Percentiles rank a stretch among this genome's conserved stretches.
phyloP scores from a whole-genome alignment of 441 rosid species.

The Populus hybrid region DNA sequence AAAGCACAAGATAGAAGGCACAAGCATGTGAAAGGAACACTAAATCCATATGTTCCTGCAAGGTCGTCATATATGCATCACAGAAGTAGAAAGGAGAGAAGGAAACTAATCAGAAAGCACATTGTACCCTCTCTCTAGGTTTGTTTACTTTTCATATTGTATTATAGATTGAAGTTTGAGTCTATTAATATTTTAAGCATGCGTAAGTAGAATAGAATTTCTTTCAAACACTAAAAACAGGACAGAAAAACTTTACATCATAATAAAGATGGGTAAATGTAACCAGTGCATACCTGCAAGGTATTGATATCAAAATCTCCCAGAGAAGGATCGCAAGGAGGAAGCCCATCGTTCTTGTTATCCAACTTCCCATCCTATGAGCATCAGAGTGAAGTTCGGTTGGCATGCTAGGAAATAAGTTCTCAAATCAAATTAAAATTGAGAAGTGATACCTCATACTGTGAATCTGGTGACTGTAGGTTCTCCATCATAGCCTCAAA shows the following conservation, averaged over 20 bases:
- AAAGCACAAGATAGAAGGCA: not conserved
- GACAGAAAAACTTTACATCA: not conserved
- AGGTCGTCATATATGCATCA: not conserved
- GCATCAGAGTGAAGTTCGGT: constrained; percentile 24
- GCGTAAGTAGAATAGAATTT: not conserved
- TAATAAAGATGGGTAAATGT: not conserved
- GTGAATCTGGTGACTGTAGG: constrained; percentile 44
- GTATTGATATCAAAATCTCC: constrained; percentile 54
- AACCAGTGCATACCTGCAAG: constrained; percentile 60
- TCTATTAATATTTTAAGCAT: not conserved
- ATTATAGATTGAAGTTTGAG: not conserved
- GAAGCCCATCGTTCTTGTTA: constrained; percentile 42
- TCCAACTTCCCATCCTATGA: constrained; percentile 56
- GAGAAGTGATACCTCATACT: constrained; percentile 53
- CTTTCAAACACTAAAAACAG: not conserved
- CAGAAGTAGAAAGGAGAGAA: not conserved
- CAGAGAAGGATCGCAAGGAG: constrained; percentile 49
- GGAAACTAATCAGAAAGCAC: not conserved
- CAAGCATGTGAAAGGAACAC: not conserved
- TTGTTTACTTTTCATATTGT: not conserved
- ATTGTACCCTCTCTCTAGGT: not conserved
- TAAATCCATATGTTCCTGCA: not conserved
- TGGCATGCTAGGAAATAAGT: constrained; percentile 8
- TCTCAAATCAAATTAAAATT: constrained; percentile 22
- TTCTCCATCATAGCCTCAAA: constrained; percentile 60